Base-by-base conservation (phyloP, 2,329 filamentous ascomycete species). In the Epichloe baconii region DNA sequence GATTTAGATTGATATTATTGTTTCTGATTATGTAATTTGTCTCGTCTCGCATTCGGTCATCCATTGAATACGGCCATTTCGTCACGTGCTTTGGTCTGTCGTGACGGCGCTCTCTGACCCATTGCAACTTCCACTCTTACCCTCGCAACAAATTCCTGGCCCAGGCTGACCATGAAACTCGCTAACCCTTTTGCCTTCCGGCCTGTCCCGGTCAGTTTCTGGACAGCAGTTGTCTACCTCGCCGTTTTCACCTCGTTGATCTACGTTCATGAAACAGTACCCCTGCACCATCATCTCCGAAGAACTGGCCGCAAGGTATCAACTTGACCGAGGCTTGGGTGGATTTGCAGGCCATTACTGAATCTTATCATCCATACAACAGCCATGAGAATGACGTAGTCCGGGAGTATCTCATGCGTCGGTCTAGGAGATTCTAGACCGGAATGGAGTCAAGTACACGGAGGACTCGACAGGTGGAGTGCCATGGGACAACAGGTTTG, bases 301-400 rank as follows among this genome's bases (percentile, higher is more conserved):
- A 58, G 68, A 10, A 69, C 69, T 5, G 77, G 62, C 71, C 59
- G 35, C 58, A 57, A 8, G 89, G 88, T 17, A 71, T 94, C 61
- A 88, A 95, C 61, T 70, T 97, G 49, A 85, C 83, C 2, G 82
- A 94, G 68, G 88, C 91, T 38, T 97, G 90, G 90, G 68, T 75
- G 12, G 90, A 97, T 63, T 74, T 98, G 35, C 80, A 88, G 54
- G 71, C 75, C 51, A 75, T 98, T 47, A 91, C 85, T 36, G 75
- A 75, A 56, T 74, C 76, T 1, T 93, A 86, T 63, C 93, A 95
- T 64, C 91, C 93, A 0, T 95, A 88, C 71, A 96, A 95, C 68
- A 90, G 85, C 58, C 83, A 76, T 53, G 75, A 79, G 54, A 97
- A 96, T 64, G 90, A 95, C 59, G 72, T 80, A 23, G 82, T 96